phyloP scores from a whole-genome alignment of 805 yeast genomes.

The Cyberlindnera mississippiensis region DNA sequence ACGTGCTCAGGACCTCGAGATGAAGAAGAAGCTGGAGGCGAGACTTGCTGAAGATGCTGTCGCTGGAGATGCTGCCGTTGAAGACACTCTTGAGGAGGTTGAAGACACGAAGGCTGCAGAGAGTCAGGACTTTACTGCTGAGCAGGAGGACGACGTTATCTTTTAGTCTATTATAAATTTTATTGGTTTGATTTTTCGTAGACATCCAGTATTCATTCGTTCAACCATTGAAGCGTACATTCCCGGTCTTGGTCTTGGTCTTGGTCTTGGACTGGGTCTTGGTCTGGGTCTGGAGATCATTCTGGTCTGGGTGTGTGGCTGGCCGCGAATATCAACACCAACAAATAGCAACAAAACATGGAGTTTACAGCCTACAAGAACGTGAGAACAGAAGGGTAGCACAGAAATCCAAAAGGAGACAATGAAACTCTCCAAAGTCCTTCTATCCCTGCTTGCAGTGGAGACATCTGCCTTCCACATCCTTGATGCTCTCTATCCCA shows the following conservation, averaged over 20 bases:
- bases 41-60: slow-evolving; percentile 25
- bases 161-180: slow-evolving; percentile 27
- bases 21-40: no score
- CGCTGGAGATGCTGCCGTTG: slow-evolving; percentile 14
- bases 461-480: neutral
- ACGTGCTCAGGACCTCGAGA: no score
- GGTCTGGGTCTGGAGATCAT: no score
- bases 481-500: neutral
- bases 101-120: slow-evolving; percentile 11
- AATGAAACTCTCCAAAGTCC: neutral
- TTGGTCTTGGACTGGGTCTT: no score
- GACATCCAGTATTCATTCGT: neutral
- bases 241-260: no score
- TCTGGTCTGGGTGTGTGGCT: no score
- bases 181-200: neutral
- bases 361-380: neutral
- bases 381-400: neutral
- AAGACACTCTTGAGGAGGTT: no score
- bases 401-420: neutral
- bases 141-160: slow-evolving; percentile 44
- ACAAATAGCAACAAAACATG: no score
- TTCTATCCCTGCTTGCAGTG: neutral
- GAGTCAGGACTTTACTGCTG: slow-evolving; percentile 31
- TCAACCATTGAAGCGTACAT: neutral
- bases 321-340: no score